Evolutionary conservation across 768 basidiomycete genomes (phyloP), one percentile per base, ranked within the genome.

Genomic region (Tremella fuciformis): DNA sequence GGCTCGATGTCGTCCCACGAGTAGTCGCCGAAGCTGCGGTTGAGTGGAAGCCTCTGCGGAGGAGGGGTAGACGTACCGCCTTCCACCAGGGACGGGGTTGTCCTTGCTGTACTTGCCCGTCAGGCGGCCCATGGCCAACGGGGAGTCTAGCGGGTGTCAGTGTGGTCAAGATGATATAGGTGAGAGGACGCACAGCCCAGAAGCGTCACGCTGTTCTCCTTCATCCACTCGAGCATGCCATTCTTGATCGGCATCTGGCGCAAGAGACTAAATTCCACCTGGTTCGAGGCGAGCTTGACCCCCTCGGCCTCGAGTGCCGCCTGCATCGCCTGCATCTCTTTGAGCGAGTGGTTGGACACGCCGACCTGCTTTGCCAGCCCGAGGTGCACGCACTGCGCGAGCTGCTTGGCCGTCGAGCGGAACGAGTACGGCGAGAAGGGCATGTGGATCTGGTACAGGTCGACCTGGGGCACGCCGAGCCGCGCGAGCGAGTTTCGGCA

Each of bases 201-300:
- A 34, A 73, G 63, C 1, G 67, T 60, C 41, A 77, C 69, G 21
- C 67, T 66, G 13, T 67, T 44, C 65, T 77, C 66, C 55, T 69
- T 74, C 70, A 74, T 73, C 42, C 68, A 69, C 2, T 60, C 69
- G 19, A 77, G 49, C 37, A 77, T 52, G 8, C 76, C 76, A 53
- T 63, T 72, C 49, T 66, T 63, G 25, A 70, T 62, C 0, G 76
- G 75, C 29, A 65, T 51, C 53, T 68, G 70, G 3, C 75, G 60
- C n/a, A 75, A 55, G 1, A 77, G 57, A 49, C 63, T 73, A 66
- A 67, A 73, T 56, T 77, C 76, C 39, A 77, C 69, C 54, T 77
- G 76, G 53, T 77, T 77, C 8, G 70, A 73, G 9, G 75, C 73
- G 26, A 77, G 66, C 37, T 64, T 66, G 1, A 76, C 65, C 41